A percentile compares a stretch with the other conserved stretches of the same genome.
phyloP scores from a whole-genome alignment of 768 basidiomycete species.

The Mycena belliarum region DNA sequence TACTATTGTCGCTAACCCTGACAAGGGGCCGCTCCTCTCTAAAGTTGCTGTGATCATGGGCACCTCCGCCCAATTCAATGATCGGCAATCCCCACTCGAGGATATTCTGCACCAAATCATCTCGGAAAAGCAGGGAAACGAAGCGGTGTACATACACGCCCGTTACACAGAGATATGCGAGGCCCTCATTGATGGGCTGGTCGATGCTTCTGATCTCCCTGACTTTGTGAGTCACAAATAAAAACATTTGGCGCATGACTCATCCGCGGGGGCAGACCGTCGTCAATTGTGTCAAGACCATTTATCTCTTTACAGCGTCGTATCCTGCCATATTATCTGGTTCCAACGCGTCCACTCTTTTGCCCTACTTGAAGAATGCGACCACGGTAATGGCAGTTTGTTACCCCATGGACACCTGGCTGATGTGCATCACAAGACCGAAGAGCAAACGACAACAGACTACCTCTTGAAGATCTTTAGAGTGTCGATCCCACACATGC shows the following conservation, averaged over 20 bases:
- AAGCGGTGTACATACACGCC: slow-evolving; percentile 54
- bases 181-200: slow-evolving; percentile 81
- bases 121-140: slow-evolving; percentile 61
- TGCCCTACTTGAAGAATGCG: slow-evolving; percentile 89
- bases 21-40: slow-evolving; percentile 55
- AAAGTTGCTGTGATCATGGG: slow-evolving; percentile 87
- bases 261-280: slow-evolving; percentile 54
- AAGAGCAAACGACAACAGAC: slow-evolving; percentile 84
- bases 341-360: slow-evolving; percentile 77
- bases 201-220: slow-evolving; percentile 81
- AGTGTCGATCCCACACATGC: slow-evolving; percentile 82
- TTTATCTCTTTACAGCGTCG: slow-evolving; percentile 80
- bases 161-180: slow-evolving; percentile 86
- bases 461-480: slow-evolving; percentile 89
- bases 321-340: slow-evolving; percentile 85
- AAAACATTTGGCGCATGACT: background rate
- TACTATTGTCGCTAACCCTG: slow-evolving; percentile 35
- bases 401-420: background rate
- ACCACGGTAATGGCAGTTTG: slow-evolving; percentile 54
- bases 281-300: slow-evolving; percentile 81
- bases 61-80: slow-evolving; percentile 79
- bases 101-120: slow-evolving; percentile 84
- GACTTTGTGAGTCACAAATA: slow-evolving; percentile 59
- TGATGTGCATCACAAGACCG: slow-evolving; percentile 48
- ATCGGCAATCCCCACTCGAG: slow-evolving; percentile 82